Base-by-base conservation (phyloP, 345 rosid genomes). In the Linum tenue region DNA sequence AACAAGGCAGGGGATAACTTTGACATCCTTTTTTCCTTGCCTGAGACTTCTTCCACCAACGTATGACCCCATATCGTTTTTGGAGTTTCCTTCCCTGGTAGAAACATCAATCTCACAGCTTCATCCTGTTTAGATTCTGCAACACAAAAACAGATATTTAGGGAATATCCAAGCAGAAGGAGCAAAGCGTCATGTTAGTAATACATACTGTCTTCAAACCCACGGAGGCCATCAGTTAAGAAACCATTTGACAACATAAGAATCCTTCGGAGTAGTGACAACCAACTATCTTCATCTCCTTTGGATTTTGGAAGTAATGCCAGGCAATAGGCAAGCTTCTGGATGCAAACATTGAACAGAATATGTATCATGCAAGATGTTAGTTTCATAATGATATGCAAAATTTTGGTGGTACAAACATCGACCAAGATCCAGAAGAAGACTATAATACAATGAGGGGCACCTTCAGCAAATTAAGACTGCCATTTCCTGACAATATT, bases 251-350 rank as follows among this genome's bases (percentile, higher is more conserved):
- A 72, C 56, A 78, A 74, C 60, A 86, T 73, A 74, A 90, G 70
- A 71, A 88, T 75, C 82, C 81, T 88, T 66, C 81, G 86, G 84
- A 90, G 78, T 82, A 84, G 73, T 76, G 83, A 65, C 64, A 76
- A 76, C 99, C 99, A 94, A 77, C 84, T 82, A 57, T 79, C 81
- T 58, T 76, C 90, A 72, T 86, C 91, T 62, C 96, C 97, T 79
- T 74, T 90, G 31, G 83, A 78, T 80, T 82, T 85, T 15, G 99
- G 99, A 68, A 94, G 95, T 71, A 85, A 76, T 55, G 97, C 89
- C 48, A 94, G 81, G 70, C 86, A 90, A 77, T 72, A 75, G 53
- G 85, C 84, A 76, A 86, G 81, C 69, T 85, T 88, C 99, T 94
- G 90, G 67, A 74, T 48, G 31, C 37, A 51, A 78, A 60, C 58